phyloP scores from a whole-genome alignment of 352 stramenopile species.

The Saprolegnia diclina region DNA sequence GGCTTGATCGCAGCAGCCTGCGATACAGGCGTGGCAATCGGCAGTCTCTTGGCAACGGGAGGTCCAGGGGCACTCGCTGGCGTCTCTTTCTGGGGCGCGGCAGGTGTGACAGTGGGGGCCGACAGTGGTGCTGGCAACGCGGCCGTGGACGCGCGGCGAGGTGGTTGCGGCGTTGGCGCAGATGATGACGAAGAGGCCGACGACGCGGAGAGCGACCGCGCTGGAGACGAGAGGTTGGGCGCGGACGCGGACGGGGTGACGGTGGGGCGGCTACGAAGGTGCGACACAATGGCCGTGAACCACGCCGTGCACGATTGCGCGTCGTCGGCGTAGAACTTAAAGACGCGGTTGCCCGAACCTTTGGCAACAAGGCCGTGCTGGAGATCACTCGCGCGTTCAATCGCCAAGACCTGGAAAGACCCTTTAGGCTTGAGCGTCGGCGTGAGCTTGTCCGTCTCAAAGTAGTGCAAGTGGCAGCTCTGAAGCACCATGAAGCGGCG shows the following conservation, averaged over 20 bases:
- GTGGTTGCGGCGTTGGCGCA: no score
- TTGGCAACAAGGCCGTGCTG: background rate
- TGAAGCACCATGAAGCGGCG: slow-evolving; percentile 81
- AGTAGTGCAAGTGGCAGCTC: slow-evolving; percentile 64
- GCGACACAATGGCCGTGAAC: background rate
- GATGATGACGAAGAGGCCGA: no score
- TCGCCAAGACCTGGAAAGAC: background rate
- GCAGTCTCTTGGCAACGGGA: no score
- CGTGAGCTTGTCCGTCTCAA: slow-evolving; percentile 62
- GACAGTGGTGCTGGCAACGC: background rate
- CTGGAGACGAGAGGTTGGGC: background rate
- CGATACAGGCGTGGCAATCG: no score
- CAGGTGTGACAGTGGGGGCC: background rate
- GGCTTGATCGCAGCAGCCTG: background rate
- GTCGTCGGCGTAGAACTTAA: background rate
- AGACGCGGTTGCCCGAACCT: no score
- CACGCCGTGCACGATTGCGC: background rate
- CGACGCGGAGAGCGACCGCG: no score
- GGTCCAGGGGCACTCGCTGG: no score
- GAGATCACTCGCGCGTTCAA: background rate
- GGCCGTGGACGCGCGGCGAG: background rate
- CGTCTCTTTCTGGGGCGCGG: no score
- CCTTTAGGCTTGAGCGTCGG: slow-evolving; percentile 23
- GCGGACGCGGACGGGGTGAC: background rate
- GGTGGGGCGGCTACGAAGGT: background rate